Conservation (phyloP, 108 stramenopile species). For the Conticribra weissflogii region DNA sequence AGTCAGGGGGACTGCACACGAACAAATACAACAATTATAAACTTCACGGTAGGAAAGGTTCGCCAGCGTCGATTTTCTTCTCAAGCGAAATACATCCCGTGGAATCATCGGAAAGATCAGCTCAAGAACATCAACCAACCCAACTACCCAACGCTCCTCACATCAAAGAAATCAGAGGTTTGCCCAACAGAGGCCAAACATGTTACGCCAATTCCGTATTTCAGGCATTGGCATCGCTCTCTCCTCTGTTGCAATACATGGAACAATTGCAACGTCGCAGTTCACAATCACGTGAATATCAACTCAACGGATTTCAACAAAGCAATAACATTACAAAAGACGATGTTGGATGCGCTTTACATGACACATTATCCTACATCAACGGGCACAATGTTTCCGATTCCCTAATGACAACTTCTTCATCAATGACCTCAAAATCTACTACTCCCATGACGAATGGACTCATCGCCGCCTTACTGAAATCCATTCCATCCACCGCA, state of each 20-base stretch:
- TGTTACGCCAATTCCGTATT: constrained; percentile 83
- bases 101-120: not conserved
- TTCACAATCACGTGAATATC: not conserved
- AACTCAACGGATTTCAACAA: not conserved
- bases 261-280: constrained; percentile 32
- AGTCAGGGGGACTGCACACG: too few relatives aligned
- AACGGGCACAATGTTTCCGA: constrained; percentile 56
- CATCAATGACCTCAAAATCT: too few relatives aligned
- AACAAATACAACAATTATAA: too few relatives aligned
- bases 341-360: constrained; percentile 26
- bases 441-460: too few relatives aligned
- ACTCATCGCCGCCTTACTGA: too few relatives aligned
- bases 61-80: too few relatives aligned
- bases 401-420: too few relatives aligned
- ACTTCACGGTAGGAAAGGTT: too few relatives aligned
- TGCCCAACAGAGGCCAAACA: constrained; percentile 80
- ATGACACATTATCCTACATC: constrained; percentile 39
- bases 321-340: not conserved
- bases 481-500: not conserved
- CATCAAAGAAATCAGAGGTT: constrained; percentile 37
- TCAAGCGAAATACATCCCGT: not conserved
- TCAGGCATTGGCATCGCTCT: constrained; percentile 75
- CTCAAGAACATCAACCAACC: not conserved
- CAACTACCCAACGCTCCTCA: not conserved
- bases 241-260: constrained; percentile 59